Base-by-base conservation (phyloP, 805 yeast genomes). In the Lipomyces chichibuensis region DNA sequence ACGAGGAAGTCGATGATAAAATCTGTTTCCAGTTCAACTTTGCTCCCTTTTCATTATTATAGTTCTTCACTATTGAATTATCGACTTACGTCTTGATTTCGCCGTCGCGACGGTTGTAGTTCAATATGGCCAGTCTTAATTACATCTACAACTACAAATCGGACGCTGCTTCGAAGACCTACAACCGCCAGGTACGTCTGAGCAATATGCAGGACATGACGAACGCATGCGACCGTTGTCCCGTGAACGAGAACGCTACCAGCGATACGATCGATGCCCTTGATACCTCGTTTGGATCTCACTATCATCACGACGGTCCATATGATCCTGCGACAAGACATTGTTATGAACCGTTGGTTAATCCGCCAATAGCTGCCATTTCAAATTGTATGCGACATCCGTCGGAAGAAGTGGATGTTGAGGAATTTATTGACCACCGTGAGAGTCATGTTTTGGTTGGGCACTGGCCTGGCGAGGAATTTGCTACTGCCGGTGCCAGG, bases 221-320 rank as follows among this genome's bases (percentile, higher is more conserved):
- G 6, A 13, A 27, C 55, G 27, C 55, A 52, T 14, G 43, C 14
- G 43, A 13, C 17, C 43, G 17, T 1, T 37, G 43, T 37, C 43
- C n/a, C 43, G 17, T 35, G 39, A 13, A 37, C 43, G 43, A 37
- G 43, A 37, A 37, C 43, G 13, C 43, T 1, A 13, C 57, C 54
- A 60, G 39, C 58, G 63, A 60, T 46, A 56, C 35, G 49, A 53
- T 60, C 51, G 63, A 60, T 46, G 35, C 37, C 8, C 63, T 60
- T 27, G 63, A 60, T 23, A 37, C 43, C 29, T 60, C 63, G 27
- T 60, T 60, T 27, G 63, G 63, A 46, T 9, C 39, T 9, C 35
- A 37, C 33, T 60, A 60, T 29, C 63, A 60, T 46, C 63, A 60
- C 53, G 63, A 60, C 37, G 63, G 63, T 23, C 63, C 63, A 14